phyloP scores from a whole-genome alignment of 257 asterid species.

The Nicotiana attenuata region DNA sequence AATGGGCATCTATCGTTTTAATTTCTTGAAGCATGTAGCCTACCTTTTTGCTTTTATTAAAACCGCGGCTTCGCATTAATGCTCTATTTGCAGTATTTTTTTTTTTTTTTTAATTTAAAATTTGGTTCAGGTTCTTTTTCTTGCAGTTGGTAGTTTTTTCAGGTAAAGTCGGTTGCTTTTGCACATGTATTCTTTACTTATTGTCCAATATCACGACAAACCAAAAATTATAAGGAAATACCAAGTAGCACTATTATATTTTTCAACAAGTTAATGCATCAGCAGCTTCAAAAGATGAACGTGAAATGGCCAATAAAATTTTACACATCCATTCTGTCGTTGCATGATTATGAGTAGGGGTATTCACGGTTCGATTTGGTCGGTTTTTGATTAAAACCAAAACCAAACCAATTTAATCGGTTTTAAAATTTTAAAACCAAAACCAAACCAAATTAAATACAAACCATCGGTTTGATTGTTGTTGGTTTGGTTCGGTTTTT shows the following conservation, averaged over 20 bases:
- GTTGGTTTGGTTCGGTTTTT: no score
- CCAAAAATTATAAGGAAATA: not conserved
- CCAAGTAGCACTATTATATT: conserved; percentile 8
- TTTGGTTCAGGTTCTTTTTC: conserved; percentile 15
- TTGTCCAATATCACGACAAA: not conserved
- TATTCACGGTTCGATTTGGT: no score
- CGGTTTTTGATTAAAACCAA: no score
- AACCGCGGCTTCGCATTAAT: not conserved
- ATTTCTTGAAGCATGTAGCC: conserved; percentile 30
- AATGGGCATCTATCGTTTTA: conserved; percentile 29
- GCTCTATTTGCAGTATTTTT: not conserved
- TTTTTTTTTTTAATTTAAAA: conserved; percentile 14
- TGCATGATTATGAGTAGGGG: not conserved
- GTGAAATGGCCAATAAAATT: not conserved
- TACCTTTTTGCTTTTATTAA: conserved; percentile 18
- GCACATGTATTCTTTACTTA: conserved; percentile 14
- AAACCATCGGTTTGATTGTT: no score
- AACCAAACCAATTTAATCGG: no score
- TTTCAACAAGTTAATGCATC: not conserved
- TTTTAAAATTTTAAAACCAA: no score
- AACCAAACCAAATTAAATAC: no score
- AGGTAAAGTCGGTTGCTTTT: conserved; percentile 50
- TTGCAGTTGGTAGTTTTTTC: conserved; percentile 63
- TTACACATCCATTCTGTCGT: not conserved
- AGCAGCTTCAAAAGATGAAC: not conserved